phyloP scores from a whole-genome alignment of 2,329 filamentous ascomycete genomes.

The Pezicula radicicola region DNA sequence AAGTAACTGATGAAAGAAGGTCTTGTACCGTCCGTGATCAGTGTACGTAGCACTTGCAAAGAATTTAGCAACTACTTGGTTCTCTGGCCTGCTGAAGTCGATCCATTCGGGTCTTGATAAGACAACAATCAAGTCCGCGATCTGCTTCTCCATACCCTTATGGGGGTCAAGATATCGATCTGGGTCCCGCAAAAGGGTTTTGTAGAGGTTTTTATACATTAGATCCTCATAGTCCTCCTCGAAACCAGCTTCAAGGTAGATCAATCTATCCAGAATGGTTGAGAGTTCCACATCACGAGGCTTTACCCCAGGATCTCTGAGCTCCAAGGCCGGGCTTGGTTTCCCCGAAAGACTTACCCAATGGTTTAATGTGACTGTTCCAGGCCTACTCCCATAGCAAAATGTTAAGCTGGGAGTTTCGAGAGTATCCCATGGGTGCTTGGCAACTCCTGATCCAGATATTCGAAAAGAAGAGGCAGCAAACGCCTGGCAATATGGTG shows the following conservation, averaged over 20 bases:
- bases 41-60: conserved; percentile 59
- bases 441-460: conserved; percentile 14
- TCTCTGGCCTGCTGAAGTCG: conserved; percentile 66
- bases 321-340: conserved; percentile 51
- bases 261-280: conserved; percentile 55
- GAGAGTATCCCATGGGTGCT: conserved; percentile 63
- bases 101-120: conserved; percentile 70
- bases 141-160: conserved; percentile 65
- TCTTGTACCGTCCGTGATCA: conserved; percentile 51
- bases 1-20: conserved; percentile 75
- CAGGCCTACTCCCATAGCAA: conserved; percentile 61
- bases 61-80: conserved; percentile 72
- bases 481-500: conserved; percentile 12
- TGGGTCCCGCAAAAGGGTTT: conserved; percentile 63
- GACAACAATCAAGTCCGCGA: conserved; percentile 67
- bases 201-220: conserved; percentile 64
- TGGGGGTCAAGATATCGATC: conserved; percentile 60
- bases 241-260: conserved; percentile 52
- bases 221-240: conserved; percentile 54
- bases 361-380: conserved; percentile 70
- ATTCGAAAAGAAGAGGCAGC: conserved; percentile 18
- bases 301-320: conserved; percentile 54
- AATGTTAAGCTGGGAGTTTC: conserved; percentile 73
- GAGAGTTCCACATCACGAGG: conserved; percentile 60
- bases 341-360: conserved; percentile 61